A percentile compares a stretch with the other conserved stretches of the same genome.
Conservation (phyloP, 768 basidiomycete genomes). For the Dioszegia crocea region DNA sequence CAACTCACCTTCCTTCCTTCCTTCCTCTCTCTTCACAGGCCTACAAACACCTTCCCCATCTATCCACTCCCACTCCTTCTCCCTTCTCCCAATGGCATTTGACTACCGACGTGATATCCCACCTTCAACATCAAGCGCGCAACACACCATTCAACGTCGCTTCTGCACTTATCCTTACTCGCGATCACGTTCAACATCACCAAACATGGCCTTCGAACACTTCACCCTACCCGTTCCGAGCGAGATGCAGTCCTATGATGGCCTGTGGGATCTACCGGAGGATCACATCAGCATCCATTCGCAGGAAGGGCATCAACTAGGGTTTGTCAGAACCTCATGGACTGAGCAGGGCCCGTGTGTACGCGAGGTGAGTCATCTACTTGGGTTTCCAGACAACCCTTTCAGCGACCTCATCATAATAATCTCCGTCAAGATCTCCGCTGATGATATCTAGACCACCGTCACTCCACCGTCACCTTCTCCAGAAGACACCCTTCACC, state of each 20-base stretch:
- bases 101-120: no score
- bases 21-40: not conserved
- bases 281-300: not conserved
- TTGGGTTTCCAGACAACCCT: no score
- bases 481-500: not conserved
- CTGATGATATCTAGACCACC: not conserved
- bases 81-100: no score
- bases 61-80: no score
- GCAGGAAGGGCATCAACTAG: not conserved
- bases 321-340: not conserved
- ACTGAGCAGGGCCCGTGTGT: not conserved
- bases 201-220: not conserved
- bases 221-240: not conserved
- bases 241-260: conserved; percentile 1
- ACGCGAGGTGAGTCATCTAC: not conserved
- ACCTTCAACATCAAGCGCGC: not conserved
- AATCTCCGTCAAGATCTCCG: not conserved
- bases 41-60: not conserved
- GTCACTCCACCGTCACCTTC: not conserved
- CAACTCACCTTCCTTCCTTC: not conserved
- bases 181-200: not conserved
- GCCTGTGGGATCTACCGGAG: not conserved
- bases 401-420: not conserved
- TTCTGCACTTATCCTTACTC: not conserved
- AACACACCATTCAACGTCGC: not conserved